Conservation (phyloP, 2,329 filamentous ascomycete species). For the Trichoderma gracile region DNA sequence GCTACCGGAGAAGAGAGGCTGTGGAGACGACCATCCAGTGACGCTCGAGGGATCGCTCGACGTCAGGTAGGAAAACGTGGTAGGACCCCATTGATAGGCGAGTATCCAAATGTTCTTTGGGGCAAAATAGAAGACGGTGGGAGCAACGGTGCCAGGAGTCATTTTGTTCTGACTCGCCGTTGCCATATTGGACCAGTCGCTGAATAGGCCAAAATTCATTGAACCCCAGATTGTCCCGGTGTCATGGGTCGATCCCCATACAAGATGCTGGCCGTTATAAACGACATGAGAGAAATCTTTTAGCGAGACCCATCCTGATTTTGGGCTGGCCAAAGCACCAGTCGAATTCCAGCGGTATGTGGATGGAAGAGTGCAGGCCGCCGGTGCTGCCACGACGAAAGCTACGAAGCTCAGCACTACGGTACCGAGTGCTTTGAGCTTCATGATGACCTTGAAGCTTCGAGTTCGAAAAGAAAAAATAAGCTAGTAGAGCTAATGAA, state of each 20-base stretch:
- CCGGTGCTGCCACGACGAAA: neutral
- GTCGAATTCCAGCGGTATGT: constrained; percentile 18
- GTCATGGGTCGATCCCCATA: constrained; percentile 6
- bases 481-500: no score
- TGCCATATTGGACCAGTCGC: neutral
- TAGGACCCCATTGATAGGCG: constrained; percentile 14
- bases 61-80: constrained; percentile 5
- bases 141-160: neutral
- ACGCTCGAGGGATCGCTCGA: neutral
- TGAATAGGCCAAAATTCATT: constrained; percentile 15
- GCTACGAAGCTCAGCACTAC: neutral
- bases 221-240: neutral
- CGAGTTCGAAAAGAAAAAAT: no score
- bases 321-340: neutral
- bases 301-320: neutral
- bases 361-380: constrained; percentile 9
- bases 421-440: neutral
- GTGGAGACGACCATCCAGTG: constrained; percentile 12
- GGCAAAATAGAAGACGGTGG: neutral
- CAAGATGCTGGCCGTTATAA: constrained; percentile 17
- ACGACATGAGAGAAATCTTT: constrained; percentile 15
- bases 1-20: constrained; percentile 2
- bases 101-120: constrained; percentile 9
- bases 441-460: neutral
- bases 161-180: constrained; percentile 9